Conservation (phyloP, 352 stramenopile genomes). For the Pythium apleroticum region DNA sequence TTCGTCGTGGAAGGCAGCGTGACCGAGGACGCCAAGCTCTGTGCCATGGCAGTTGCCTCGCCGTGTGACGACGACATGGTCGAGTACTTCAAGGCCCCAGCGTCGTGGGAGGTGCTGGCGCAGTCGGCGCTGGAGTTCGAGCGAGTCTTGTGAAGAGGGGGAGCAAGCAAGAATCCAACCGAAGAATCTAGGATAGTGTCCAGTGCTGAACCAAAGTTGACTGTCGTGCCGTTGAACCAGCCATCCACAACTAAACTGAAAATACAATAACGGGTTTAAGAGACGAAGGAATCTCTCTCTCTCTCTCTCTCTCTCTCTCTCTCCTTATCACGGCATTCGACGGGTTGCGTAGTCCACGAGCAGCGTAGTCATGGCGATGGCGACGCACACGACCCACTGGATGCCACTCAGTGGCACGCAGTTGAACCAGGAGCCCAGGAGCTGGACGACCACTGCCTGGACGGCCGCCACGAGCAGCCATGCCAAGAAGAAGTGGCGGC, state of each 20-base stretch:
- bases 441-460: conserved; percentile 1
- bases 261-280: neutral
- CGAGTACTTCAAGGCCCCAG: conserved; percentile 71
- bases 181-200: neutral
- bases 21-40: conserved; percentile 23
- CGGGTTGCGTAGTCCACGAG: neutral
- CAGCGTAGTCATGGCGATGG: neutral
- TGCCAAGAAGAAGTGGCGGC: neutral
- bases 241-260: neutral
- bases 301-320: too few species aligned
- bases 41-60: conserved; percentile 35
- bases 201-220: neutral
- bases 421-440: neutral
- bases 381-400: conserved; percentile 5
- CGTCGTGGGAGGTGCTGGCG: conserved; percentile 65
- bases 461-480: neutral
- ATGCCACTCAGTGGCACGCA: neutral
- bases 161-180: neutral
- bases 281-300: neutral
- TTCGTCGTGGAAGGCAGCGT: conserved; percentile 61
- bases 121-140: conserved; percentile 66
- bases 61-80: conserved; percentile 61
- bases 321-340: neutral
- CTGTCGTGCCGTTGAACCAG: neutral
- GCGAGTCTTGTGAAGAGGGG: conserved; percentile 4